Evolutionary conservation across 306 rosid species (phyloP), one percentile per base, ranked within the genome.

Genomic region (Vicia sativa): DNA sequence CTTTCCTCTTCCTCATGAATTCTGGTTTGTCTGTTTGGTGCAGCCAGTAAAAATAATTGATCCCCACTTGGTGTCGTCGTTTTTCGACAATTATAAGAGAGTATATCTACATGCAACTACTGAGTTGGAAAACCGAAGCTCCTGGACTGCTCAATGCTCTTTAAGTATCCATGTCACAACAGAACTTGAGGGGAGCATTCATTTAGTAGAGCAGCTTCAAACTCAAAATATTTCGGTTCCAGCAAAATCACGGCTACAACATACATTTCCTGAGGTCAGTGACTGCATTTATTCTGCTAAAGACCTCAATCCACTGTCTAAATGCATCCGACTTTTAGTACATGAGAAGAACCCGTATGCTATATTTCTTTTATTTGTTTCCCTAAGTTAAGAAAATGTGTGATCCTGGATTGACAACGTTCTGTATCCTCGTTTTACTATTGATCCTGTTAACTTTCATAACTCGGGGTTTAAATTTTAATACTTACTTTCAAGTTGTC

Each of bases 11-110:
- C 23, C 23, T 21, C 23, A 21, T 21, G 23, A 2, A 71, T 76
- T 81, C 68, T 14, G 16, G 49, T 52, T 26, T 69, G 8, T 72
- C n/a, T 79, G 49, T 82, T 80, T 82, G 57, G 38, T 83, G 95
- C 96, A 90, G 98, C 98, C 98, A 23, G 93, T 92, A 52, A 90
- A 90, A 77, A 68, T 92, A 75, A 71, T 87, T 57, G 96, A 92
- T 68, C 98, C 98, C 72, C 98, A 92, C 88, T 80, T 92, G 85
- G 96, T 88, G 58, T 83, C 98, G 2, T 67, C 98, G 1, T 87
- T 92, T 81, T 90, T 77, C 72, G 98, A 92, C 79, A 74, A 87
- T 69, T 86, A 86, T 66, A 83, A 83, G 84, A 87, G 96, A 78
- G 96, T 76, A 26, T 92, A 92, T 79, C 78, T 92, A 68, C 96